Evolutionary conservation across 2,329 filamentous ascomycete genomes (phyloP).

Genomic region (Ophiocordyceps camponoti-leonardi): DNA sequence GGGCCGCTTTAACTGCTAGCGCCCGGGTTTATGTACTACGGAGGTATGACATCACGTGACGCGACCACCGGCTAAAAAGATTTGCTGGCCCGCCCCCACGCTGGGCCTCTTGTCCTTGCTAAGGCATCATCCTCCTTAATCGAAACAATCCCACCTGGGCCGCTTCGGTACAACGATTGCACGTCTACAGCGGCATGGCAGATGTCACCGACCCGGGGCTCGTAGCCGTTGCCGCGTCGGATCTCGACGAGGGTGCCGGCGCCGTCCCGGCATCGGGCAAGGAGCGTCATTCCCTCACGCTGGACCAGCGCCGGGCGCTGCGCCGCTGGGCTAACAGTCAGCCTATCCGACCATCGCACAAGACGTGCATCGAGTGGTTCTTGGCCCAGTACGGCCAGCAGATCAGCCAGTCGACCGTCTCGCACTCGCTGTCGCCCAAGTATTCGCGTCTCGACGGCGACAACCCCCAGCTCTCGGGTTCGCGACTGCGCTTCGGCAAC

Average conservation of each 20-base stretch:
- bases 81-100: background rate
- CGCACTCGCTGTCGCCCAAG: constrained; percentile 43
- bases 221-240: constrained; percentile 13
- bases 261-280: constrained; percentile 11
- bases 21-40: background rate
- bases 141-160: constrained; percentile 16
- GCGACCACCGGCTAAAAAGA: background rate
- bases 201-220: constrained; percentile 20
- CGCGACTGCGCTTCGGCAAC: constrained; percentile 43
- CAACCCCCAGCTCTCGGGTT: constrained; percentile 41
- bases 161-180: constrained; percentile 23
- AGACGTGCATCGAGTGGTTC: constrained; percentile 48
- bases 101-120: constrained; percentile 14
- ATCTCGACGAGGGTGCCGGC: constrained; percentile 7
- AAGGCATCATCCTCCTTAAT: constrained; percentile 14
- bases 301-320: constrained; percentile 43
- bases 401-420: constrained; percentile 46
- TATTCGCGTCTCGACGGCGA: constrained; percentile 45
- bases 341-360: constrained; percentile 38
- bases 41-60: background rate
- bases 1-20: background rate
- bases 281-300: constrained; percentile 42
- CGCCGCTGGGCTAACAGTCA: constrained; percentile 42
- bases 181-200: constrained; percentile 11
- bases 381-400: constrained; percentile 37